Percentiles rank a stretch among this genome's conserved stretches.
These are phyloP conservation scores for Yarrowia divulgata DNA, from an alignment of 805 yeast species.

Conservation along the genomic window DNA sequence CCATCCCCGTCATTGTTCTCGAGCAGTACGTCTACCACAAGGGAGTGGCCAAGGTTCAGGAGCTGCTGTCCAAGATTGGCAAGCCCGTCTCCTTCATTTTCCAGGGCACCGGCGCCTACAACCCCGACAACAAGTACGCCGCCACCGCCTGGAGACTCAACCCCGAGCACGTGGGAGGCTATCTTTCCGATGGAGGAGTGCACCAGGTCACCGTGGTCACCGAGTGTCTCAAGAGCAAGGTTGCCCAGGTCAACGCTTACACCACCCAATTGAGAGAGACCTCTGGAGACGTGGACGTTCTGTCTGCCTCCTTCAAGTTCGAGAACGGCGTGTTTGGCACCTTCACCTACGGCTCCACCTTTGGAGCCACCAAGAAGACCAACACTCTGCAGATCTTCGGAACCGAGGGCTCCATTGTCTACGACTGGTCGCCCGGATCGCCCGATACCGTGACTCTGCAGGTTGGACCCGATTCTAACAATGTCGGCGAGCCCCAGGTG, in stretches of 20 bases:
- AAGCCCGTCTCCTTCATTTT: slow-evolving; percentile 53
- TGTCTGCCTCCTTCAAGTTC: slow-evolving; percentile 71
- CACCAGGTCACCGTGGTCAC: slow-evolving; percentile 91
- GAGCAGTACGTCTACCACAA: slow-evolving; percentile 87
- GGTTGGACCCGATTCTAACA: slow-evolving; percentile 46
- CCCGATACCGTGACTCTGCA: slow-evolving; percentile 45
- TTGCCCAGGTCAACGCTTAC: slow-evolving; percentile 73
- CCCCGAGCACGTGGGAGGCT: slow-evolving; percentile 94
- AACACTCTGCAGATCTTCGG: slow-evolving; percentile 78
- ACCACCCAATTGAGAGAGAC: slow-evolving; percentile 77
- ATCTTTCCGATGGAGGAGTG: slow-evolving; percentile 93
- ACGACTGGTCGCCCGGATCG: slow-evolving; percentile 57
- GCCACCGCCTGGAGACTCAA: slow-evolving; percentile 84
- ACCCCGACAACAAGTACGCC: slow-evolving; percentile 57
- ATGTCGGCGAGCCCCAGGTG: slow-evolving; percentile 43
- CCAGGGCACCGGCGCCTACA: slow-evolving; percentile 60
- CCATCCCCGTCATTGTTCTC: slow-evolving; percentile 74
- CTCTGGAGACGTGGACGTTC: slow-evolving; percentile 83
- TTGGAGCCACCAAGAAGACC: slow-evolving; percentile 79
- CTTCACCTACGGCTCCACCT: slow-evolving; percentile 85
- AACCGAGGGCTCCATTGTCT: slow-evolving; percentile 72
- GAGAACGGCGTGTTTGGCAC: slow-evolving; percentile 75
- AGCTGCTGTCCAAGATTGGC: slow-evolving; percentile 75
- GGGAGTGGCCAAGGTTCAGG: slow-evolving; percentile 62
- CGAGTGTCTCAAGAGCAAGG: slow-evolving; percentile 72